Conservation (phyloP, 2,329 filamentous ascomycete species). For the Penicillium glabrum region DNA sequence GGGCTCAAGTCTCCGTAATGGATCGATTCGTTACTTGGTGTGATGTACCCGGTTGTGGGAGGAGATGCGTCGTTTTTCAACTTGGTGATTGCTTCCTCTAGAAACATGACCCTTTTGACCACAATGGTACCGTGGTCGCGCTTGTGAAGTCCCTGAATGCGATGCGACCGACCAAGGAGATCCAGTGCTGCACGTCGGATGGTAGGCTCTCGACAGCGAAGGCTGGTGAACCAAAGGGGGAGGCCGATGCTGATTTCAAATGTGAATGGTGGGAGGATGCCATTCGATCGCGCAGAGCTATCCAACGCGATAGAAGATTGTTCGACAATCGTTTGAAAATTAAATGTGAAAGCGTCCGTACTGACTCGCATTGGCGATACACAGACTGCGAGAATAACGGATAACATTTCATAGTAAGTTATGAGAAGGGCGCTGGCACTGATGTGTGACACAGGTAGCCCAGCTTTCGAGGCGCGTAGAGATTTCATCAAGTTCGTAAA, state of each 20-base stretch:
- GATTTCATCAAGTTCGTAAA: slow-evolving; percentile 20
- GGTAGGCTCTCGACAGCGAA: slow-evolving; percentile 33
- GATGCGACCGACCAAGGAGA: slow-evolving; percentile 24
- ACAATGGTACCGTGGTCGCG: slow-evolving; percentile 15
- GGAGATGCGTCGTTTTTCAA: neutral
- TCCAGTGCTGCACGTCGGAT: slow-evolving; percentile 30
- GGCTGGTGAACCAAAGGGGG: slow-evolving; percentile 32
- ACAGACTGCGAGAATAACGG: slow-evolving; percentile 23
- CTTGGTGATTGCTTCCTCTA: slow-evolving; percentile 29
- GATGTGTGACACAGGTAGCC: slow-evolving; percentile 14
- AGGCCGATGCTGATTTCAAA: slow-evolving; percentile 31
- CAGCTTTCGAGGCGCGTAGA: neutral
- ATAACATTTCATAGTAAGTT: slow-evolving; percentile 25
- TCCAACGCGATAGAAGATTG: slow-evolving; percentile 24
- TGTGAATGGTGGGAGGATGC: slow-evolving; percentile 30
- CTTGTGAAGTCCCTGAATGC: slow-evolving; percentile 31
- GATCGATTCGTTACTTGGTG: neutral
- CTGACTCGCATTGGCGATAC: slow-evolving; percentile 18
- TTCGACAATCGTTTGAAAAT: slow-evolving; percentile 29
- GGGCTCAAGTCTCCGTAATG: neutral
- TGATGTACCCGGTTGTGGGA: too few relatives aligned
- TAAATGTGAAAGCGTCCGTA: slow-evolving; percentile 23
- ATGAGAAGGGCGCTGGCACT: slow-evolving; percentile 23
- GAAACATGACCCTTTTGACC: slow-evolving; percentile 25
- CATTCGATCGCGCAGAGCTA: slow-evolving; percentile 18